These are phyloP conservation scores for Triticum timopheevii DNA, from an alignment of 176 grass and related monocot genomes.

Conservation along the genomic window DNA sequence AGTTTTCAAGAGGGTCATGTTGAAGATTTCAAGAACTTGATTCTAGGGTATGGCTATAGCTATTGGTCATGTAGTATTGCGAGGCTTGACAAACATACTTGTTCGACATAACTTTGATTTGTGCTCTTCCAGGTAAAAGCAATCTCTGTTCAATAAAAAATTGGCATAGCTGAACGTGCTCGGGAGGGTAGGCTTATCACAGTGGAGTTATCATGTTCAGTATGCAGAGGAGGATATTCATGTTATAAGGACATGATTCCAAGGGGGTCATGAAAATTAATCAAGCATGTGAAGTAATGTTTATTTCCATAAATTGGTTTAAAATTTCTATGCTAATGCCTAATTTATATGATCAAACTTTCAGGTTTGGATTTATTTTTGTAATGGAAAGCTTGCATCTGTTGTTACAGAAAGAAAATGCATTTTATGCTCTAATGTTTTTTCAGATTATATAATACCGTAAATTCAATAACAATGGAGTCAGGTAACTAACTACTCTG, in stretches of 20 bases:
- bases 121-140: constrained; percentile 61
- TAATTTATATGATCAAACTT: constrained; percentile 25
- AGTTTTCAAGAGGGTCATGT: constrained; percentile 30
- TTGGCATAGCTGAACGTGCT: constrained; percentile 68
- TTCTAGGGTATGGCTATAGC: constrained; percentile 24
- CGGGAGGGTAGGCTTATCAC: constrained; percentile 74
- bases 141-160: constrained; percentile 62
- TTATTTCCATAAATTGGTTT: constrained; percentile 17
- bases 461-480: no score
- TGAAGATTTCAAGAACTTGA: constrained; percentile 27
- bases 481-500: no score
- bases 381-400: constrained; percentile 60
- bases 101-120: neutral
- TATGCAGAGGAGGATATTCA: constrained; percentile 50
- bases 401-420: constrained; percentile 73
- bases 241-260: constrained; percentile 54
- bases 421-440: constrained; percentile 14
- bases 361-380: constrained; percentile 65
- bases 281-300: constrained; percentile 1
- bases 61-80: constrained; percentile 48
- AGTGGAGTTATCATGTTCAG: constrained; percentile 53
- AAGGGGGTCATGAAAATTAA: constrained; percentile 67
- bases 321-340: constrained; percentile 19
- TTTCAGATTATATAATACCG: no score
- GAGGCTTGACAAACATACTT: constrained; percentile 20